Percentiles rank a stretch among this genome's conserved stretches.
Conservation (phyloP, 768 basidiomycete species). For the Phanerochaete carnosa region DNA sequence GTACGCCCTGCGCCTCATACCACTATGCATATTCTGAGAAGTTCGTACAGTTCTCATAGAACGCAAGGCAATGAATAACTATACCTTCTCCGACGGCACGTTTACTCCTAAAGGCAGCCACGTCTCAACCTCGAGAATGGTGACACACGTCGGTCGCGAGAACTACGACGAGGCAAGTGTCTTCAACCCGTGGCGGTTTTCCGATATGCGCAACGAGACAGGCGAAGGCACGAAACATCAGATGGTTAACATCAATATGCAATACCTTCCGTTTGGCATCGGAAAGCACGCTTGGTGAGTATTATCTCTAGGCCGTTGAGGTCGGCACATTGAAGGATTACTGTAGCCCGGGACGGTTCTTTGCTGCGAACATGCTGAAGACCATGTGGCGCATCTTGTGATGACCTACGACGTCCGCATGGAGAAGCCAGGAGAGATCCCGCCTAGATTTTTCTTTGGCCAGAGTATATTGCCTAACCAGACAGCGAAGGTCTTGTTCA, state of each 20-base stretch:
- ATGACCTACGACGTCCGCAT: constrained; percentile 30
- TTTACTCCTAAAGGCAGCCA: constrained; percentile 36
- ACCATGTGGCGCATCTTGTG: constrained; percentile 30
- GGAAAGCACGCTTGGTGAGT: constrained; percentile 26
- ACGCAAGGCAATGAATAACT: constrained; percentile 29
- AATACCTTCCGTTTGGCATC: constrained; percentile 23
- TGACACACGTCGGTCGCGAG: constrained; percentile 28
- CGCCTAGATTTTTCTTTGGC: constrained; percentile 16
- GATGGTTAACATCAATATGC: constrained; percentile 13
- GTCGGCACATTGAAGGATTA: background rate
- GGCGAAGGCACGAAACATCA: constrained; percentile 1
- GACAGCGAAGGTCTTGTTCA: constrained; percentile 26
- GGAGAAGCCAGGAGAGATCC: constrained; percentile 23
- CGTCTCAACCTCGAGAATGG: constrained; percentile 26
- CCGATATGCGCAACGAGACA: constrained; percentile 11
- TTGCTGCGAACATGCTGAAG: constrained; percentile 33
- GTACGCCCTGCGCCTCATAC: constrained; percentile 9
- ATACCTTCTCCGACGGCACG: constrained; percentile 43
- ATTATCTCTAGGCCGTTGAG: background rate
- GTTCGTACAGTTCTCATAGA: constrained; percentile 21
- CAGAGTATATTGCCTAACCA: constrained; percentile 15
- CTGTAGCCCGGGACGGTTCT: constrained; percentile 34
- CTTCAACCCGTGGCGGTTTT: constrained; percentile 44
- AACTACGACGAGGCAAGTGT: constrained; percentile 30
- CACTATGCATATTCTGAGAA: background rate